phyloP scores from a whole-genome alignment of 2,329 filamentous ascomycete genomes.

The Fusarium temperatum region DNA sequence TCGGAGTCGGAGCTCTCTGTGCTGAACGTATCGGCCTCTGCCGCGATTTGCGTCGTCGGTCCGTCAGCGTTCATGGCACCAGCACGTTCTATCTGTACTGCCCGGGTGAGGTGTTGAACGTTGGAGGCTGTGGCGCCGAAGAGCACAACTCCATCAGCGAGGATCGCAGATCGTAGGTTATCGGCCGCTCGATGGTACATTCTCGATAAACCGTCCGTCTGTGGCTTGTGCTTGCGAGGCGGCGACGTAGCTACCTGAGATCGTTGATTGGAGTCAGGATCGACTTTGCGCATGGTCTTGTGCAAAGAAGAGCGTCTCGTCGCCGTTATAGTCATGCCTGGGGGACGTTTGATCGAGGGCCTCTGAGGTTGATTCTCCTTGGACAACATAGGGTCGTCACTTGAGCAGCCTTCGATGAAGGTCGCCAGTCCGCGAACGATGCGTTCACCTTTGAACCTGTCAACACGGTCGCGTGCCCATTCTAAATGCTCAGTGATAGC shows the following conservation, averaged over 20 bases:
- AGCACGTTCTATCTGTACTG: neutral
- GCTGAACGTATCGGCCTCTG: constrained; percentile 35
- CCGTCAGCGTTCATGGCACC: constrained; percentile 32
- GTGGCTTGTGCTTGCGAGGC: constrained; percentile 2
- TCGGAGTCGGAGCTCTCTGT: constrained; percentile 45
- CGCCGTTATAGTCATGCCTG: constrained; percentile 27
- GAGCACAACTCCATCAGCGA: constrained; percentile 46
- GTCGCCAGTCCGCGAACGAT: constrained; percentile 64
- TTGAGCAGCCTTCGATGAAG: constrained; percentile 62
- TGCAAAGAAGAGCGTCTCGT: constrained; percentile 19
- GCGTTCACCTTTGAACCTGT: constrained; percentile 61
- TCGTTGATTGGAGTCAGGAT: neutral
- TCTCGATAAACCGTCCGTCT: constrained; percentile 33
- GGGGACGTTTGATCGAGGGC: constrained; percentile 20
- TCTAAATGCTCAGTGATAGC: constrained; percentile 70
- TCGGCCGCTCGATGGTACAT: constrained; percentile 44
- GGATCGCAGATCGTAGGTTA: constrained; percentile 42
- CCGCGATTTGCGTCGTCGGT: neutral
- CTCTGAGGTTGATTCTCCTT: constrained; percentile 12
- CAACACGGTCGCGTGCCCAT: constrained; percentile 60
- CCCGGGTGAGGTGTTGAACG: constrained; percentile 9
- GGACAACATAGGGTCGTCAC: constrained; percentile 20
- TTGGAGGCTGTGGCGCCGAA: constrained; percentile 42
- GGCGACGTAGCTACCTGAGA: neutral
- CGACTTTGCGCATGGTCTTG: constrained; percentile 9